phyloP scores from a whole-genome alignment of 2,329 filamentous ascomycete genomes.

The Pseudogymnoascus sp. region DNA sequence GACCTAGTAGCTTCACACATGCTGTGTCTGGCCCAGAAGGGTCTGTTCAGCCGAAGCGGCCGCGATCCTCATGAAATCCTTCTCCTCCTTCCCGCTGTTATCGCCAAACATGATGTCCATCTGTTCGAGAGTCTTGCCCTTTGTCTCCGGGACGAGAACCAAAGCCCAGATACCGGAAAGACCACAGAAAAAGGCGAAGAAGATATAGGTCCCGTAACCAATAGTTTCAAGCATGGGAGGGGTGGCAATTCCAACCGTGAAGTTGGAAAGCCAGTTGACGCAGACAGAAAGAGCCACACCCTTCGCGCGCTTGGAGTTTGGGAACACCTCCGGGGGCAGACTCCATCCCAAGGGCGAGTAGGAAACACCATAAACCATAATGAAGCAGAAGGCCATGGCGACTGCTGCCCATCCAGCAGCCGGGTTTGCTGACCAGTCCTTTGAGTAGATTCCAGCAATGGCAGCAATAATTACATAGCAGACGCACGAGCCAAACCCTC shows the following conservation, averaged over 20 bases:
- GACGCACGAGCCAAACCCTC: constrained; percentile 35
- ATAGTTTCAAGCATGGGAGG: constrained; percentile 57
- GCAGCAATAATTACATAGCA: constrained; percentile 42
- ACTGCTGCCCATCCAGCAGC: constrained; percentile 45
- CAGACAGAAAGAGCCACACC: constrained; percentile 55
- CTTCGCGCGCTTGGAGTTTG: constrained; percentile 48
- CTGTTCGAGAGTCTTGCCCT: constrained; percentile 11
- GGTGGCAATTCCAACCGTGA: constrained; percentile 55
- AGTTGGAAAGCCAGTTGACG: constrained; percentile 35
- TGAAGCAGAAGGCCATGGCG: constrained; percentile 48
- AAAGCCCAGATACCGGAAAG: constrained; percentile 32
- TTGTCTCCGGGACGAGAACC: constrained; percentile 26
- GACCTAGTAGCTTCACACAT: not conserved
- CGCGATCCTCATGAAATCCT: not conserved
- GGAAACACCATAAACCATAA: constrained; percentile 45
- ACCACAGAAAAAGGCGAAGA: constrained; percentile 35
- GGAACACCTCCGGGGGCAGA: constrained; percentile 49
- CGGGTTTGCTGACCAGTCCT: constrained; percentile 40
- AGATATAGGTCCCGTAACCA: constrained; percentile 36
- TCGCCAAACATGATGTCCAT: constrained; percentile 10
- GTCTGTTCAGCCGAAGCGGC: not conserved
- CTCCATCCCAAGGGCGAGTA: constrained; percentile 23
- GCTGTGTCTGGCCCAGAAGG: not conserved
- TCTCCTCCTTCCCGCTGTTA: not conserved
- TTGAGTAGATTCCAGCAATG: constrained; percentile 43